Base-by-base conservation (phyloP, 768 basidiomycete genomes). In the Amanita thiersii region DNA sequence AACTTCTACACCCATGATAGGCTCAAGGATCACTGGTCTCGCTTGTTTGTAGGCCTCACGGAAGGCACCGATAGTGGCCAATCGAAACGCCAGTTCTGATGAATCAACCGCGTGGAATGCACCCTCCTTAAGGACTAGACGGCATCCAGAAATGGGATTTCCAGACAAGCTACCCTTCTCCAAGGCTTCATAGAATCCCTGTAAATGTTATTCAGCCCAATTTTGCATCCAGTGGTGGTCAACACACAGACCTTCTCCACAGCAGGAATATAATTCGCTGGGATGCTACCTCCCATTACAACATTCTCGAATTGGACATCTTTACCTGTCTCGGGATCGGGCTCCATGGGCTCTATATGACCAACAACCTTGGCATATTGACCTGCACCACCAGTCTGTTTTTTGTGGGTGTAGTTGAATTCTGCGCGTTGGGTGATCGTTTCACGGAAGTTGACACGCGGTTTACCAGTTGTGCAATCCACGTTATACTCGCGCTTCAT, bases 1-100 rank as follows among this genome's bases (percentile, higher is more conserved):
- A 19, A 98, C 89, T 54, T 99, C 94, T 26, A 99, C 94, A 11
- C 77, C 87, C 94, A 99, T 99, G 63, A 98, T 84, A n/a, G 94
- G 94, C 58, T 99, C 94, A 29, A 99, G 65, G 43, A 99, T 83
- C 39, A 89, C 81, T 0, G 89, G 81, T 39, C 68, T 69, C 33
- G 88, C 81, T 48, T 73, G 73, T 48, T 70, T 68, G 70, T 86
- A 98, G 3, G 82, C 79, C 53, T 98, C 94, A 40, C 87, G 77
- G 74, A 97, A 93, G 1, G 92, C 93, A 40, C 90, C 86, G 29
- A 94, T 82, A 4, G 88, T 81, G 4, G 89, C 87, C 25, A 91
- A 72, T 32, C 90, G 73, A 77, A 98, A 99, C 29, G 96, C 93
- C 52, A 97, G 63, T 59, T 98, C 96, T 42, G 88, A 91, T 19